Base-by-base conservation (phyloP, 768 basidiomycete genomes). In the Pluteus cervinus region DNA sequence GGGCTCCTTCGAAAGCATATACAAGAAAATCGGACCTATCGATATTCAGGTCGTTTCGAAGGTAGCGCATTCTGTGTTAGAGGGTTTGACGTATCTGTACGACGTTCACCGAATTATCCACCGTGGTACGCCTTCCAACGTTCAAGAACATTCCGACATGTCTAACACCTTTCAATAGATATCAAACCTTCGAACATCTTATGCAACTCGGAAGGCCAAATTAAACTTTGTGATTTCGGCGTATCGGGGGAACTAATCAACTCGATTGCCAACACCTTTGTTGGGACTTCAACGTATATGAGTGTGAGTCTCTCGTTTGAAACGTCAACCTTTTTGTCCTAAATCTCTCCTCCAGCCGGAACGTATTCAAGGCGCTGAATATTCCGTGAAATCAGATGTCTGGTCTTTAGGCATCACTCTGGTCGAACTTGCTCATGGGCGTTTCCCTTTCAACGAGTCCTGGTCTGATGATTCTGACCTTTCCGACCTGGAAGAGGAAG, bases 121-220 rank as follows among this genome's bases (percentile, higher is more conserved):
- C 62, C 86, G 96, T 57, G 94, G 96, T 94, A 51, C 45, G 3
- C 12, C 29, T 18, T n/a, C n/a, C n/a, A n/a, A n/a, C n/a, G n/a
- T n/a, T n/a, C n/a, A n/a, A n/a, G n/a, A n/a, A n/a, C n/a, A n/a
- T n/a, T n/a, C n/a, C n/a, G n/a, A n/a, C n/a, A n/a, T 33, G 12
- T 18, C 18, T 24, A 15, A 18, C 24, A n/a, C 10, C 16, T n/a
- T 11, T 20, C 24, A 33, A 17, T 51, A 98, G 96, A 98, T 57
- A 97, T 99, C 73, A 99, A 99, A 62, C 96, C 96, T 17, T 96
- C 92, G 7, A 99, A 99, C 55, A 96, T 99, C 45, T 71, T 98
- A 28, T 90, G 73, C 65, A 98, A 97, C 55, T 96, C 94, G 4
- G 68, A 73, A 35, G 96, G 96, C 16, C 83, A 96, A 49, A 92